Evolutionary conservation across 1,284 basidiomycete species (phyloP).

Genomic region (Pseudozyma tsukubaensis): DNA sequence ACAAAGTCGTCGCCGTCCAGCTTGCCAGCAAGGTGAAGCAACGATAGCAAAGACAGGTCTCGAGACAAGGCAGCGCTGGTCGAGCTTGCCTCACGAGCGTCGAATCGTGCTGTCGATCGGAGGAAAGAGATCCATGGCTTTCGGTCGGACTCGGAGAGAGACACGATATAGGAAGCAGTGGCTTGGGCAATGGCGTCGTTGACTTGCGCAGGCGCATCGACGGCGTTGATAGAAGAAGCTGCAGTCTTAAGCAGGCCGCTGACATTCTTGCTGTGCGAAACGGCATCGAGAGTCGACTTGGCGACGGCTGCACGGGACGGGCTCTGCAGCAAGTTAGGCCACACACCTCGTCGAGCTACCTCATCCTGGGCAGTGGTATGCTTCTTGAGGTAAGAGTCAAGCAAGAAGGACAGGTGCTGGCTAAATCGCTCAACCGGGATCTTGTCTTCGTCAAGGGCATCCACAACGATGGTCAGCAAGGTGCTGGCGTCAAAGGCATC

Average conservation of each 20-base stretch:
- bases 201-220: slow-evolving; percentile 9
- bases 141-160: slow-evolving; percentile 5
- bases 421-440: slow-evolving; percentile 28
- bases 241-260: slow-evolving; percentile 10
- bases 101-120: slow-evolving; percentile 5
- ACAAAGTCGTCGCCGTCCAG: slow-evolving; percentile 17
- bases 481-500: slow-evolving; percentile 37
- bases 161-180: slow-evolving; percentile 10
- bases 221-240: slow-evolving; percentile 12
- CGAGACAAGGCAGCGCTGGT: slow-evolving; percentile 17
- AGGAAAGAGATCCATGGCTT: slow-evolving; percentile 32
- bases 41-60: slow-evolving; percentile 34
- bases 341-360: slow-evolving; percentile 36
- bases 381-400: slow-evolving; percentile 23
- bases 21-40: slow-evolving; percentile 25
- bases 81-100: slow-evolving; percentile 1
- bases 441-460: slow-evolving; percentile 24
- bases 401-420: slow-evolving; percentile 40
- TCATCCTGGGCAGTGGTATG: slow-evolving; percentile 13
- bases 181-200: slow-evolving; percentile 30
- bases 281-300: slow-evolving; percentile 9
- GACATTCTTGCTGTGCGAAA: slow-evolving; percentile 14
- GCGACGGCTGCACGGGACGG: slow-evolving; percentile 12
- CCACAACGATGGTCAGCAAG: slow-evolving; percentile 37
- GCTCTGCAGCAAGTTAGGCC: slow-evolving; percentile 34